Evolutionary conservation across 2,329 filamentous ascomycete genomes (phyloP).

Genomic region (Cercospora brassicicola): DNA sequence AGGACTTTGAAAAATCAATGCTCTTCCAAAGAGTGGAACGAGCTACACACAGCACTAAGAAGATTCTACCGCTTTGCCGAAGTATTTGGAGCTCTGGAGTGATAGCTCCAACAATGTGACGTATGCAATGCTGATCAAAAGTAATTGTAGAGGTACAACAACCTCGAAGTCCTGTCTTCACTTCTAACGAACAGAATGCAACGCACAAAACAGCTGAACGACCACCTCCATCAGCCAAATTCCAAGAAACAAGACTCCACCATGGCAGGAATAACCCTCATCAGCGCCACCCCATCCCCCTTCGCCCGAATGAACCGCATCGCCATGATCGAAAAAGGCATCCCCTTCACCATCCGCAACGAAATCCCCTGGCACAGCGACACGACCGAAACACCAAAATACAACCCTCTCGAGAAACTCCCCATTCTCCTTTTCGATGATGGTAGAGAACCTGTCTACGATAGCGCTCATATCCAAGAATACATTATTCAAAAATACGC

Average conservation of each 20-base stretch:
- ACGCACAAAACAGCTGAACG: background rate
- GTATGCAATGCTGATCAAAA: background rate
- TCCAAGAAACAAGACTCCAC: background rate
- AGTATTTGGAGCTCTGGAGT: background rate
- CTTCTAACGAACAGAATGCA: background rate
- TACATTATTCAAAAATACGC: slow-evolving; percentile 26
- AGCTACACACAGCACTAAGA: background rate
- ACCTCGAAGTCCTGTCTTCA: background rate
- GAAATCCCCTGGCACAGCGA: slow-evolving; percentile 24
- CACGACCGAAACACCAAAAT: slow-evolving; percentile 21
- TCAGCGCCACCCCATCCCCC: slow-evolving; percentile 26
- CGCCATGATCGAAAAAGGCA: slow-evolving; percentile 25
- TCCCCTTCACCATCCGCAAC: slow-evolving; percentile 21
- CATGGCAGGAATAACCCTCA: slow-evolving; percentile 16
- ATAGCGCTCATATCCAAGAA: slow-evolving; percentile 26
- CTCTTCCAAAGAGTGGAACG: background rate
- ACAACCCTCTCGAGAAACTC: slow-evolving; percentile 30
- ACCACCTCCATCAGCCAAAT: background rate
- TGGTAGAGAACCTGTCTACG: slow-evolving; percentile 25
- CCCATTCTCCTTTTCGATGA: slow-evolving; percentile 26
- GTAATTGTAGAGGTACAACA: background rate
- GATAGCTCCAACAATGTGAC: background rate
- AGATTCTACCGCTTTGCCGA: background rate
- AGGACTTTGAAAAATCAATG: background rate
- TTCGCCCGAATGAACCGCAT: slow-evolving; percentile 29